phyloP scores from a whole-genome alignment of 495 filamentous ascomycete genomes.

The Evernia prunastri region DNA sequence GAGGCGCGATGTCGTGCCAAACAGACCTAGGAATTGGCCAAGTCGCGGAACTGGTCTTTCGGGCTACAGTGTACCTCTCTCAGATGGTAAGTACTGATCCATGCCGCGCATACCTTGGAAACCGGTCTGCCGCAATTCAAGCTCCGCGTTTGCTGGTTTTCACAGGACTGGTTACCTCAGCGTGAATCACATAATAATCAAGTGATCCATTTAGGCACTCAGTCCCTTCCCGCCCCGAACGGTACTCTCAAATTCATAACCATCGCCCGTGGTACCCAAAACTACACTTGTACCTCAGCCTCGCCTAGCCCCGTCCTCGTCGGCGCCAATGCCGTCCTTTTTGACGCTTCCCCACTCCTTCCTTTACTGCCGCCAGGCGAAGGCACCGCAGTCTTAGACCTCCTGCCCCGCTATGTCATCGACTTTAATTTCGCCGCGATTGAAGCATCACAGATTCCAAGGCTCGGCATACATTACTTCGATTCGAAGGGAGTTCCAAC shows the following conservation, averaged over 20 bases:
- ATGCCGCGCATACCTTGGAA: neutral
- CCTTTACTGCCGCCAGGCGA: conserved; percentile 30
- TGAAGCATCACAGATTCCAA: conserved; percentile 31
- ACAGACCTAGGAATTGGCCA: neutral
- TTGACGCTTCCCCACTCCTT: conserved; percentile 50
- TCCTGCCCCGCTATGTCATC: conserved; percentile 36
- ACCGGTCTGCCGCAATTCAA: neutral
- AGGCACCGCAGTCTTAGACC: conserved; percentile 27
- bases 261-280: conserved; percentile 68
- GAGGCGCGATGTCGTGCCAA: neutral
- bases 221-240: conserved; percentile 41
- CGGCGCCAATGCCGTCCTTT: conserved; percentile 63
- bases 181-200: neutral
- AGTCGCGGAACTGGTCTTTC: neutral
- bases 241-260: conserved; percentile 55
- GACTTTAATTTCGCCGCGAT: conserved; percentile 32
- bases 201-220: conserved; percentile 9
- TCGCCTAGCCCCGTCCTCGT: conserved; percentile 33
- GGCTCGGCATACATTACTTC: conserved; percentile 64
- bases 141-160: neutral
- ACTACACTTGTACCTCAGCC: conserved; percentile 59
- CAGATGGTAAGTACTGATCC: conserved; percentile 13
- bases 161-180: neutral
- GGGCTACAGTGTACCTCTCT: conserved; percentile 14
- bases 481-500: conserved; percentile 42